Base-by-base conservation (phyloP, 2,329 filamentous ascomycete genomes). In the Fusarium sp. region DNA sequence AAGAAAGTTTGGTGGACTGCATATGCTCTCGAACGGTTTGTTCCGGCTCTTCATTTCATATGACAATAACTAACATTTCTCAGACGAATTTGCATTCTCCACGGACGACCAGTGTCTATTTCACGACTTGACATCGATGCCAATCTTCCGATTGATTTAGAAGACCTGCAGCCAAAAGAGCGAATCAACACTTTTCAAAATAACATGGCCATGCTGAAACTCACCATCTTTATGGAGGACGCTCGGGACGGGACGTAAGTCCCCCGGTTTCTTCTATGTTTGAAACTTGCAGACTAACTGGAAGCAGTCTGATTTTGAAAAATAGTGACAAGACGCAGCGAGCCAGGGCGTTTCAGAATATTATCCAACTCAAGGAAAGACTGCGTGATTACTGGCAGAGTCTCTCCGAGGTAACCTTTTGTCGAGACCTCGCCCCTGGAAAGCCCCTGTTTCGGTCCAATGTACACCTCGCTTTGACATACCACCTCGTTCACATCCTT, bases 1-100 rank as follows among this genome's bases (percentile, higher is more conserved):
- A 73, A 72, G n/a, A 54, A 69, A 14, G 59, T 73, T 38, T 74
- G 72, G 72, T 74, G 72, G 72, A 74, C 72, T 11, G 58, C 67
- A 7, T 73, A 70, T 26, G 63, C 58, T 10, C 39, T 72, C 4
- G 68, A 74, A 48, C 70, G 69, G 70, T 73, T 20, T 6, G 48
- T 24, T 18, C 2, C 22, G 9, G n/a, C 13, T 15, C 28, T 26
- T 3, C 38, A 22, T 22, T 15, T 7, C 28, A n/a, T 2, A 11
- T 9, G 15, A n/a, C 9, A 18, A 18, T 7, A 22, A 22, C 58
- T 70, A 13, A 72, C 36, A 28, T 33, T 17, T 11, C 8, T 17
- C 17, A 74, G 72, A 17, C 62, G 65, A 17, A 68, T 64, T 20
- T 70, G 58, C 7, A 68, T 73, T 20, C 36, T 74, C 6, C 64